Evolutionary conservation across 2,329 filamentous ascomycete species (phyloP), one percentile per base, ranked within the genome.

Genomic region (Hypoxylon sp.): DNA sequence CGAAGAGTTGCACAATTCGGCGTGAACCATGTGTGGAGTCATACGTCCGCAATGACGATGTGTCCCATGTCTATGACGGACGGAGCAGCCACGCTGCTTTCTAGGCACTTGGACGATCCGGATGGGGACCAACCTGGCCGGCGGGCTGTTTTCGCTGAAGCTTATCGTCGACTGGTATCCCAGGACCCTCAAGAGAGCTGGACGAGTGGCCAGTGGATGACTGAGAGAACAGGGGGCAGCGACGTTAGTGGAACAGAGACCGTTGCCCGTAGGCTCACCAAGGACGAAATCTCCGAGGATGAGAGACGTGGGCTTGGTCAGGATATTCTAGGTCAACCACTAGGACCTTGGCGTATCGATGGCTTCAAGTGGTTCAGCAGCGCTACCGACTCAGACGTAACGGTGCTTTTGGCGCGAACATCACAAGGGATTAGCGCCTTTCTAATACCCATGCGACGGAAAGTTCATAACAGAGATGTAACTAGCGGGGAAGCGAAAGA

Each of bases 191-290:
- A 71, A 0, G 68, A 76, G 21, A 82, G 82, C 2, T 90, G 87
- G 87, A 89, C 86, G 1, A 87, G 83, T 43, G 87, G 87, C 0
- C 87, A 89, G 72, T 90, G 87, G 87, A 89, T 89, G 87, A 90
- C 87, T 0, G 87, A 89, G 67, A 79, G 87, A 6, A 78, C 82
- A 0, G 87, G 87, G 1, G 87, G 87, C 0, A 87, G 84, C 63
- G 87, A 89, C 71, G 86, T 89, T 0, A 83, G 83, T 9, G 81
- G 82, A 11, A 87, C 86, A 0, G 87, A 89, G 74, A 89, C 87
- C 0, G 71, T 84, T n/a, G 85, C 85, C 11, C 65, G 25, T 50
- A 70, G 21, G 28, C 69, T 52, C 45, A 70, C 10, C 28, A 46
- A 7, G 3, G 32, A 43, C 59, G 72, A 48, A 63, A 69, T 57